phyloP scores from a whole-genome alignment of 805 yeast genomes.

The Wickerhamiella vanderwaltii region DNA sequence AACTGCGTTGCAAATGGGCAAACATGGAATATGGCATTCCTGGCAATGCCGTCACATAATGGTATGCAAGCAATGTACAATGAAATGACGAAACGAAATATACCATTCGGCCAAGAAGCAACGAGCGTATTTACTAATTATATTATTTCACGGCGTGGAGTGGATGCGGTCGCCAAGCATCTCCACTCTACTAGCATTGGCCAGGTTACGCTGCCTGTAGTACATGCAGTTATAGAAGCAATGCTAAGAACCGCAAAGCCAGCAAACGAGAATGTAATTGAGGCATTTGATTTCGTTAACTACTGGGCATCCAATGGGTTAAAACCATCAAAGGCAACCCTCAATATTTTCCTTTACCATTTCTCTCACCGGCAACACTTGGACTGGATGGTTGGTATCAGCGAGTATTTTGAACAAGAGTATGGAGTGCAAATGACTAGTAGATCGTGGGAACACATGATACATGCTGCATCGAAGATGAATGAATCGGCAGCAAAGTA shows the following conservation, averaged over 20 bases:
- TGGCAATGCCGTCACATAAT: slow-evolving; percentile 5
- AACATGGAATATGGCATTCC: slow-evolving; percentile 5
- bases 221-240: neutral
- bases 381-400: slow-evolving; percentile 9
- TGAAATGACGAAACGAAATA: slow-evolving; percentile 2
- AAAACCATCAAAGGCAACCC: slow-evolving; percentile 1
- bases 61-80: neutral
- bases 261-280: slow-evolving; percentile 1
- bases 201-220: neutral
- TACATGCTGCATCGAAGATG: neutral
- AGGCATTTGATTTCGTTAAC: slow-evolving; percentile 6
- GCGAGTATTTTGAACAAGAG: slow-evolving; percentile 5
- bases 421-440: neutral
- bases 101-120: slow-evolving; percentile 5
- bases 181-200: neutral
- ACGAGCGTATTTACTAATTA: neutral
- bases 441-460: slow-evolving; percentile 3
- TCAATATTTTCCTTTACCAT: slow-evolving; percentile 5
- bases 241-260: slow-evolving; percentile 1
- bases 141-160: slow-evolving; percentile 1
- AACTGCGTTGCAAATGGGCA: slow-evolving; percentile 4
- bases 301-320: slow-evolving; percentile 5
- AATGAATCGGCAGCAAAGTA: slow-evolving; percentile 4
- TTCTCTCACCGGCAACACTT: slow-evolving; percentile 5
- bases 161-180: neutral